Percentiles rank a stretch among this genome's conserved stretches.
phyloP scores from a whole-genome alignment of 2,329 filamentous ascomycete species.

The Macrophomina pseudophaseolina region DNA sequence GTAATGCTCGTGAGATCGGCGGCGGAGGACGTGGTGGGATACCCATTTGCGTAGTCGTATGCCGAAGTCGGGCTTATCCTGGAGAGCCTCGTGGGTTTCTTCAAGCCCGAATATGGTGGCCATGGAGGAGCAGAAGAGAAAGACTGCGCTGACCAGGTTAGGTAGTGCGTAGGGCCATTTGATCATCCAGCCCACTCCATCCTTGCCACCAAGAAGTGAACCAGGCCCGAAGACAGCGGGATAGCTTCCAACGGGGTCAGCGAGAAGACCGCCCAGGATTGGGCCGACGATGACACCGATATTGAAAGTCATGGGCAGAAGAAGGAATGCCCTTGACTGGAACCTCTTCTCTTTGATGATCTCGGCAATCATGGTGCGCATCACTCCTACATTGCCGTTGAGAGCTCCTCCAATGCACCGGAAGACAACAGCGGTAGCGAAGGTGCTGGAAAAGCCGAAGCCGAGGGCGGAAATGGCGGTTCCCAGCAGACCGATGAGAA shows the following conservation, averaged over 20 bases:
- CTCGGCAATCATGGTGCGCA: constrained; percentile 76
- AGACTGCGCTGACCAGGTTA: constrained; percentile 68
- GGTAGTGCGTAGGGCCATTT: constrained; percentile 72
- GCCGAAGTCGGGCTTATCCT: constrained; percentile 48
- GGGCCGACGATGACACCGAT: constrained; percentile 55
- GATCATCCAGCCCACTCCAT: constrained; percentile 68
- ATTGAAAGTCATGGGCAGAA: constrained; percentile 73
- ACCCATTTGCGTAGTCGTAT: constrained; percentile 48
- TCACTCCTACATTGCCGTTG: constrained; percentile 76
- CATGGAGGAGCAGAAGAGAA: constrained; percentile 61
- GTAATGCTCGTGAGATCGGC: constrained; percentile 37
- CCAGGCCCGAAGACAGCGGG: constrained; percentile 67
- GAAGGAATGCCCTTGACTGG: constrained; percentile 60
- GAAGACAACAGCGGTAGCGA: constrained; percentile 67
- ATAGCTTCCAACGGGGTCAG: constrained; percentile 67
- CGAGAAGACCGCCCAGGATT: constrained; percentile 62
- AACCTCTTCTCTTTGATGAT: constrained; percentile 73
- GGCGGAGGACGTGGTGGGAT: constrained; percentile 39
- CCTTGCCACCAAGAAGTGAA: constrained; percentile 60
- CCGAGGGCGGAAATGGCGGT: constrained; percentile 69
- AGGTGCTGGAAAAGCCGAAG: constrained; percentile 71
- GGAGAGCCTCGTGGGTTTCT: constrained; percentile 57
- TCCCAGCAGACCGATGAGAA: constrained; percentile 77
- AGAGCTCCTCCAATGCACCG: constrained; percentile 68
- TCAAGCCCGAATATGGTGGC: constrained; percentile 69